Evolutionary conservation across 2,329 filamentous ascomycete genomes (phyloP), one percentile per base, ranked within the genome.

Genomic region (Trichoderma endophyticum): DNA sequence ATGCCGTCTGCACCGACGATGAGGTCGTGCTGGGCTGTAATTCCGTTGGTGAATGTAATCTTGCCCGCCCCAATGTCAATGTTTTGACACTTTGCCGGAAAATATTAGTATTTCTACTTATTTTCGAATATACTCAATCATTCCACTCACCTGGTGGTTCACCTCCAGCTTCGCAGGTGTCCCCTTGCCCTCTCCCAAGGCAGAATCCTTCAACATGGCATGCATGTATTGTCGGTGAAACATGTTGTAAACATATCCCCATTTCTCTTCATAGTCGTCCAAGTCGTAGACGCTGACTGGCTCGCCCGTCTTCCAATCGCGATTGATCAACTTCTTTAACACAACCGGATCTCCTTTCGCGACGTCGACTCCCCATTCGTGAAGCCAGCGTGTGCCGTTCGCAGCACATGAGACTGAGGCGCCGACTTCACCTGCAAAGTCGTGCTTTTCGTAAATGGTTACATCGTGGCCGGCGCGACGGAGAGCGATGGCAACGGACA

Each of bases 161-260:
- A 91, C 85, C 2, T 85, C 70, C 3, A 92, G 77, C 73, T 81
- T 84, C 0, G 83, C 88, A 0, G 89, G 88, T 1, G 73, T 79
- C 0, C 90, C 90, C 54, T 84, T 81, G 0, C 89, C 89, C 59
- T 83, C 82, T 8, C 85, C 84, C 73, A 88, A 71, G 0, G 90
- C 90, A 64, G 83, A 82, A 24, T 91, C 88, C 81, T 86, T 90
- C 28, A 92, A 79, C 89, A 92, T 91, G 7, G 82, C 77, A 75
- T 92, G 90, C 90, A 92, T 92, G 73, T 91, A 86, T 76, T 91
- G 88, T 0, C 90, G 84, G 76, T 92, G 90, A 75, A 92, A 92
- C 88, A 91, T 91, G 79, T 91, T 89, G 78, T 91, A 91, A 0
- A 87, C 84, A 26, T 88, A 86, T 14, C 89, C 90, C 89, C 90